Base-by-base conservation (phyloP, 2,329 filamentous ascomycete species). In the Ophiostoma quercus region DNA sequence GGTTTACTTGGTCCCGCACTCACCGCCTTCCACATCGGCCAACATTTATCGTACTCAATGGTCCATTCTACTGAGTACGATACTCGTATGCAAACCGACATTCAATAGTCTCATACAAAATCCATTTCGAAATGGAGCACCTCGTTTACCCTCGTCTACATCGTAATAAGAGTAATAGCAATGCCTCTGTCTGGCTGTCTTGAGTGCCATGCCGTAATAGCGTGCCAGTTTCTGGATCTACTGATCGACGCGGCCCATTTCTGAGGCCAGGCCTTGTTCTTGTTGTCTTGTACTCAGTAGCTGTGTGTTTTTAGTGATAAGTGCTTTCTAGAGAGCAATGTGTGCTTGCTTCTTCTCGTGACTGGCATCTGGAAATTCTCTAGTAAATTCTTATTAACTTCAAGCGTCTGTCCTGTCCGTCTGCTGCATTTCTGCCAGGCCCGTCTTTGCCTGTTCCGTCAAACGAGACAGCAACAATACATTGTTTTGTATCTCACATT, bases 1-100 rank as follows among this genome's bases (percentile, higher is more conserved):
- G 19, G 4, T 47, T 47, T 47, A 47, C 43, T 57, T 57, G 47
- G 9, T 6, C 37, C 65, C 65, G 16, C 65, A 2, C 25, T 51
- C 67, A 68, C 67, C 67, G 67, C 67, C 67, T 68, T 14, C 47
- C 11, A 32, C 14, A 34, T n/a, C 4, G 19, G 43, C 14, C 14
- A 9, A 4, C 43, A 19, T 19, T 47, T 43, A 11, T 47, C 41
- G 14, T 47, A 29, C 25, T 29, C 25, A 29, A 29, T 29, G 25
- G 25, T 29, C 25, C 14, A 43, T 43, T 5, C 14, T 43, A 39
- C 34, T 9, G 25, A 29, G 25, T 29, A 29, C 25, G 25, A 29
- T 29, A 29, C 25, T 29, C 34, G 34, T 41, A 47, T 47, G 43
- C 43, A n/a, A 47, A 16, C 43, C 19, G 43, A 47, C 43, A 47